Evolutionary conservation across 2,329 filamentous ascomycete genomes (phyloP), one percentile per base, ranked within the genome.

Genomic region (Chaetomium globosum): DNA sequence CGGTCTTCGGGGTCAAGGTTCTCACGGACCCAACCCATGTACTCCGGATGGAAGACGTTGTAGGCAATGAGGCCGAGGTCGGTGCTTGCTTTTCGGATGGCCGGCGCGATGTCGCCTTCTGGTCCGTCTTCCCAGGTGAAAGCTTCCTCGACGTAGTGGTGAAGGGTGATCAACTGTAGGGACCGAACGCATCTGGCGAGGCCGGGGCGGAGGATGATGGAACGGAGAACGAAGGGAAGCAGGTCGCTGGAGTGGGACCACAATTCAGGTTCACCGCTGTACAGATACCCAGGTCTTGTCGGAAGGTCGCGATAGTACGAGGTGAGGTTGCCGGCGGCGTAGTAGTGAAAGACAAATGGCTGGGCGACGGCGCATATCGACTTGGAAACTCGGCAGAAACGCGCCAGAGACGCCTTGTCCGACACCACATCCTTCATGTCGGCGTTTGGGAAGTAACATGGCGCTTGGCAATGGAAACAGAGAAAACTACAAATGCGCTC

Each of bases 341-440:
- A 58, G 23, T 58, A 58, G 23, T 58, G 55, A 36, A 58, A 58
- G 36, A 58, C 55, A 28, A 58, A 48, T 3, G 55, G 55, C 36
- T 58, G 55, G 7, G 23, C 55, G 16, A 58, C 21, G 36, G 23
- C 36, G 36, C 39, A 31, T 19, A 58, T 12, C 2, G 23, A 8
- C 39, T 30, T 46, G 26, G 55, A 58, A 0, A 31, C 39, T 1
- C 26, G 55, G 10, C 36, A 28, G 21, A 58, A 26, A 8, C 55
- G 36, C 9, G 55, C 21, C 23, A 58, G 19, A 4, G 36, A 10
- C 39, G 16, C 16, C 36, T 58, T 58, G 21, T 23, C 55, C 23
- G 23, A 8, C 13, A 21, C 12, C 23, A 21, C 7, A 7, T 36
- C 23, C n/a, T 3, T 13, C 10, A n/a, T 19, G 23, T 57, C 54